Percentiles rank a stretch among this genome's conserved stretches.
Evolutionary conservation across 371 early-diverging fungal genomes (phyloP).

Genomic region (Mucor ambiguus): DNA sequence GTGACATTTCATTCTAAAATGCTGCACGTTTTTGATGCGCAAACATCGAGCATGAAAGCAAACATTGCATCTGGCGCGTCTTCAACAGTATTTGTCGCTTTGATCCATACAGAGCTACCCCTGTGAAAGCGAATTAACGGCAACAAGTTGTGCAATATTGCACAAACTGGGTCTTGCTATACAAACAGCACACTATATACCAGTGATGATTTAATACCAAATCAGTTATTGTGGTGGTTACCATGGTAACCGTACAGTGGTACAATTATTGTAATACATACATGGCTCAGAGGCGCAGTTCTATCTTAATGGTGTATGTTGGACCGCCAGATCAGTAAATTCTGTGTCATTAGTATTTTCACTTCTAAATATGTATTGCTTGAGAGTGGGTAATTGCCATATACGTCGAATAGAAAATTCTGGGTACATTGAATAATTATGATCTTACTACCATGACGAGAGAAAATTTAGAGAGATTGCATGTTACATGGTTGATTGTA

Average conservation of each 20-base stretch:
- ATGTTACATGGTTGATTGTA: neutral
- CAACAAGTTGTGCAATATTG: neutral
- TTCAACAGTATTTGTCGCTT: neutral
- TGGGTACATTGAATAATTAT: neutral
- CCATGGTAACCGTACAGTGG: neutral
- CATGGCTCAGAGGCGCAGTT: neutral
- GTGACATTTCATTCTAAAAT: no score
- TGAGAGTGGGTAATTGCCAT: neutral
- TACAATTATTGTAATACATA: neutral
- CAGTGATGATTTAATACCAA: neutral
- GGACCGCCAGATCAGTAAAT: neutral
- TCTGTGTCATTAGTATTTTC: neutral
- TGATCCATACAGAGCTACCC: neutral
- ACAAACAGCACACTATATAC: neutral
- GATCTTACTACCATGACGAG: slow-evolving; percentile 1
- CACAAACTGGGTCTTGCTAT: neutral
- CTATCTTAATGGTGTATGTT: neutral
- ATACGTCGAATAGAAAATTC: neutral
- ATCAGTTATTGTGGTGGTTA: neutral
- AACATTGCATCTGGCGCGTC: no score
- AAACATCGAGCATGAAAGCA: no score
- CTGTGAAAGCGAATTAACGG: neutral
- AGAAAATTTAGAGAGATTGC: neutral
- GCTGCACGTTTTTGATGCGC: no score
- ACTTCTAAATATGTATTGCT: neutral